Base-by-base conservation (phyloP, 257 asterid genomes). In the Primulina huaijiensis region DNA sequence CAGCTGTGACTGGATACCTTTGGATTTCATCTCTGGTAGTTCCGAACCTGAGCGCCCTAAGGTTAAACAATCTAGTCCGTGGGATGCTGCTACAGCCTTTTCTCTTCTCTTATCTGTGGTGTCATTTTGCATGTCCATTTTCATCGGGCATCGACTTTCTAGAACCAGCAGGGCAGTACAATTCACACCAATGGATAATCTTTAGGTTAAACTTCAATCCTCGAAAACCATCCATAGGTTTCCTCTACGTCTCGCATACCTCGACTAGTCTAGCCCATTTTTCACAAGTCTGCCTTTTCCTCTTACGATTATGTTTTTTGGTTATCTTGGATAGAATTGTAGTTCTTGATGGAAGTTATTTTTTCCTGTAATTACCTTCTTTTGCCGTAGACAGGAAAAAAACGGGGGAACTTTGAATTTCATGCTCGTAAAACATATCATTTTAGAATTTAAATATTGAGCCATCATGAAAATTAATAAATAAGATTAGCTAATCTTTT, bases 1-100 rank as follows among this genome's bases (percentile, higher is more conserved):
- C 19, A 80, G 82, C 82, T 86, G 92, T 53, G 86, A 84, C 57
- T 86, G 92, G 92, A 76, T 86, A 60, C 50, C 60, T 50, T 67
- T 86, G 40, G 88, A 86, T 76, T 81, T 86, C 57, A 62, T 75
- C 25, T 23, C 84, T 4, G 77, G 78, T 27, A 5, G 57, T 73
- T 68, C 80, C 27, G 57, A 38, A 38, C 2, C 50, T 38, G 50
- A 38, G 50, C 78, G 60, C 64, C 34, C 53, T 30, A 55, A 60
- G 69, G 67, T 29, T 38, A 50, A 65, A 52, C 77, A 35, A 17
- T 52, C 71, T 50, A 83, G 80, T 81, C 68, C 87, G 5, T 79
- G 88, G 91, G 75, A 71, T 59, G 80, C 82, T 33, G 82, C 85
- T 7, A 83, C 88, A 4, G 74, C 83, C 60, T 74, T 83, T 68